Evolutionary conservation across 2,329 filamentous ascomycete species (phyloP).

Genomic region (Aspergillus sp.): DNA sequence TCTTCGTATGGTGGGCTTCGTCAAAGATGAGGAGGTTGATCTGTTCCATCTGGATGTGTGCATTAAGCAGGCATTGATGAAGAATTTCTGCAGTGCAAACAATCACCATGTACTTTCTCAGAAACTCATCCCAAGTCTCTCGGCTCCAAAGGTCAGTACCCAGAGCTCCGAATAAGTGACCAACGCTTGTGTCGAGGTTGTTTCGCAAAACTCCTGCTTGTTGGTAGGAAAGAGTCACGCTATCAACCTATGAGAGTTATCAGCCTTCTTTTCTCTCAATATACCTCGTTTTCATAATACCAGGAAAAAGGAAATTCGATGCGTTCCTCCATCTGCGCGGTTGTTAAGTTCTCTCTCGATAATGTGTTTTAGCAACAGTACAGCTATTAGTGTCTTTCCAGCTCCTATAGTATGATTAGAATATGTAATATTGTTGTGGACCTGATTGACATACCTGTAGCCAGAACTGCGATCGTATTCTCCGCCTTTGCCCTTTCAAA

Average conservation of each 20-base stretch:
- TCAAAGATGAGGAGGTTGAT: conserved; percentile 94
- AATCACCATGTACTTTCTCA: conserved; percentile 72
- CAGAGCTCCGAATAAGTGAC: conserved; percentile 72
- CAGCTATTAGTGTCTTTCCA: conserved; percentile 95
- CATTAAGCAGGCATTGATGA: conserved; percentile 72
- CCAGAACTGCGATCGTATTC: conserved; percentile 90
- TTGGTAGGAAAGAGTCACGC: conserved; percentile 85
- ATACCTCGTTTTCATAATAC: conserved; percentile 41
- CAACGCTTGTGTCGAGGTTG: conserved; percentile 76
- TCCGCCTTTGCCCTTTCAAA: conserved; percentile 81
- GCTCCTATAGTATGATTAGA: conserved; percentile 57
- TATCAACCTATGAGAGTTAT: conserved; percentile 62
- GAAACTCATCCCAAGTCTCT: conserved; percentile 59
- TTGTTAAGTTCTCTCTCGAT: conserved; percentile 75
- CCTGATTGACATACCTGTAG: conserved; percentile 63
- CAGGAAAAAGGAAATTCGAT: conserved; percentile 79
- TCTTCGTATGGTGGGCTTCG: conserved; percentile 95
- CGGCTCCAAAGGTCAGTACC: conserved; percentile 61
- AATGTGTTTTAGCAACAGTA: conserved; percentile 73
- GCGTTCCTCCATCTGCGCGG: conserved; percentile 59
- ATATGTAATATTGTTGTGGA: not conserved
- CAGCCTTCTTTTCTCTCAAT: conserved; percentile 5
- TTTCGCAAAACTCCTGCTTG: conserved; percentile 78
- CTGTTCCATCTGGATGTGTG: conserved; percentile 75
- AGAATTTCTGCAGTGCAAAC: conserved; percentile 92